Conservation (phyloP, 768 basidiomycete genomes). For the Cyathus striatus region DNA sequence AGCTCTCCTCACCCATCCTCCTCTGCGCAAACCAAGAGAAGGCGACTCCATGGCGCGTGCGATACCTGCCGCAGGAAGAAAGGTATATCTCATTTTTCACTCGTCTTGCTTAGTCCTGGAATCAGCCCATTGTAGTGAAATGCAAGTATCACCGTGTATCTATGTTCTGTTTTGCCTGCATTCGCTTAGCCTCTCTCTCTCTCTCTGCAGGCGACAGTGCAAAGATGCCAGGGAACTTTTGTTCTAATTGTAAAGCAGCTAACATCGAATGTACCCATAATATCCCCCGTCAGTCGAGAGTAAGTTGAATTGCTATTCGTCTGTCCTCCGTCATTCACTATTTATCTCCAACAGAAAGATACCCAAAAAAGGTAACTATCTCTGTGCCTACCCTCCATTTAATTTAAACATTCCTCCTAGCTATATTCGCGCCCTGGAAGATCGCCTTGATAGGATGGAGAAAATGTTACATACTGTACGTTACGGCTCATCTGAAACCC, state of each 20-base stretch:
- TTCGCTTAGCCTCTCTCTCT: too few relatives aligned
- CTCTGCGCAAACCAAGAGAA: conserved; percentile 20
- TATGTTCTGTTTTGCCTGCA: too few relatives aligned
- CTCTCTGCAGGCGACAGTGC: conserved; percentile 58
- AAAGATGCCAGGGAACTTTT: conserved; percentile 46
- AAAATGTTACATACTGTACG: conserved; percentile 18
- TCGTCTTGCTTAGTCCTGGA: too few relatives aligned
- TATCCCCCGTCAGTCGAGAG: conserved; percentile 45
- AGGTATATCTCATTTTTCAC: conserved; percentile 23
- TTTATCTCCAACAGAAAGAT: conserved; percentile 30
- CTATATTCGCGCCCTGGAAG: conserved; percentile 25
- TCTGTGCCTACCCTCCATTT: neutral
- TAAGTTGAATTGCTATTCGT: conserved; percentile 18
- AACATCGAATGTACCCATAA: conserved; percentile 49
- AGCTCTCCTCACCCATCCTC: neutral
- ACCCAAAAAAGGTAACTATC: conserved; percentile 25
- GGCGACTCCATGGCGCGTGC: conserved; percentile 39
- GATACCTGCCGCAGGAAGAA: conserved; percentile 43
- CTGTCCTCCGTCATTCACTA: too few relatives aligned
- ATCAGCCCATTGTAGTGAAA: conserved; percentile 30
- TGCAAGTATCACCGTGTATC: conserved; percentile 20
- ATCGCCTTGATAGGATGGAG: conserved; percentile 23
- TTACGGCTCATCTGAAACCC: neutral
- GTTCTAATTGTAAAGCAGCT: conserved; percentile 50
- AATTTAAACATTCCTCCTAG: conserved; percentile 5